Evolutionary conservation across 208 protist species (phyloP), one percentile per base, ranked within the genome.

Genomic region (Crithidia fasciculata): DNA sequence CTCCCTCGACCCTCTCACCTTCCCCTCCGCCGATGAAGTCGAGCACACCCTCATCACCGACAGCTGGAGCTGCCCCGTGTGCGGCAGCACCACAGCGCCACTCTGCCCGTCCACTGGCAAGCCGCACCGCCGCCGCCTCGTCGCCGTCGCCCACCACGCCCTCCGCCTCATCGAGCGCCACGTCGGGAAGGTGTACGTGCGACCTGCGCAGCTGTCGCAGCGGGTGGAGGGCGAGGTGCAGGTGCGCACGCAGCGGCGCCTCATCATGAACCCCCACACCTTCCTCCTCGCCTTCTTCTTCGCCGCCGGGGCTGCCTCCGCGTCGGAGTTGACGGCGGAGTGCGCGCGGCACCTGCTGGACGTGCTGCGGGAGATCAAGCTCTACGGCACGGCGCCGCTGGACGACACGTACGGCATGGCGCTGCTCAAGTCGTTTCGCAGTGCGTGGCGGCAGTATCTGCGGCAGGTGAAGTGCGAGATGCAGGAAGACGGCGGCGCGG

Each of bases 31-130:
- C 9, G 86, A 89, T 16, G 59, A 69, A 5, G 86, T 95, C 28
- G 87, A 95, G 73, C 87, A 95, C 39, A 81, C 86, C 16, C 82
- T 95, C 50, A 88, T 92, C 63, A 91, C 87, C 13, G 90, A 95
- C 68, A 71, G 76, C 40, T 90, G 90, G 80, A 76, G 64, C 52
- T 95, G 90, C 53, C 75, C 74, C 19, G 62, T 81, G 52, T 95
- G 90, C 72, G 76, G 80, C 43, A 69, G 50, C 53, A 74, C 87
- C 2, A 53, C 72, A 5, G 37, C 58, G 10, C 19, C 82, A 7
- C 79, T 76, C 40, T 95, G 90, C 78, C 85, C 90, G 4, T 54
- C 64, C 8, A 87, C 75, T 3, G 86, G 84, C 19, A 82, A 76
- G 41, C 90, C 90, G 45, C 90, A 93, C 67, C 81, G 90, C 16